Conservation (phyloP, 2,329 filamentous ascomycete genomes). For the Colletotrichum lini region DNA sequence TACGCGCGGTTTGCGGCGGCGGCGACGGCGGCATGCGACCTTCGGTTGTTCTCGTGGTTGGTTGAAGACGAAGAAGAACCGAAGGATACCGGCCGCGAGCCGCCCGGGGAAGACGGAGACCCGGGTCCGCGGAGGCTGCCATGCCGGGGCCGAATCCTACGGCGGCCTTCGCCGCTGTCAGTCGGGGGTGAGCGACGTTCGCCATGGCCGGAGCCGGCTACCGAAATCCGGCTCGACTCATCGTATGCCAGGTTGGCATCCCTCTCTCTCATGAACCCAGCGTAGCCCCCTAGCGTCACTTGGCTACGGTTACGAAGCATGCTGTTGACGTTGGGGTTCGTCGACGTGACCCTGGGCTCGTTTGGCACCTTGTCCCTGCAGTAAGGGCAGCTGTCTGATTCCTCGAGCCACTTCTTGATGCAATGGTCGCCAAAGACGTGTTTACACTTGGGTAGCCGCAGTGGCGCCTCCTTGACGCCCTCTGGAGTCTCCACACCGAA, state of each 20-base stretch:
- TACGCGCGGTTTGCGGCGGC: slow-evolving; percentile 5
- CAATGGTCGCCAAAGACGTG: slow-evolving; percentile 76
- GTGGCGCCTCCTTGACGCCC: slow-evolving; percentile 68
- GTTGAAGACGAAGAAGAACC: slow-evolving; percentile 8
- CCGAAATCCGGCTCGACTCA: slow-evolving; percentile 1
- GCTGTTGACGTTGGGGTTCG: slow-evolving; percentile 5
- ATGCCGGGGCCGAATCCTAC: slow-evolving; percentile 37
- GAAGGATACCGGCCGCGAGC: slow-evolving; percentile 20
- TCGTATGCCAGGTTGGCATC: slow-evolving; percentile 14
- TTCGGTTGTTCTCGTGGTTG: slow-evolving; percentile 13
- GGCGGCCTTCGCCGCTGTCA: slow-evolving; percentile 35
- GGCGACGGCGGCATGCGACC: slow-evolving; percentile 7
- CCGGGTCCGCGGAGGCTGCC: slow-evolving; percentile 27
- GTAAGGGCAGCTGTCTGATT: slow-evolving; percentile 75
- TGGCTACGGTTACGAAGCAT: slow-evolving; percentile 7
- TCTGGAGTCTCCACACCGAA: slow-evolving; percentile 71
- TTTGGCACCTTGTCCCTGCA: slow-evolving; percentile 74
- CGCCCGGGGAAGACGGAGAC: slow-evolving; percentile 32
- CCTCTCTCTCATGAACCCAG: slow-evolving; percentile 21
- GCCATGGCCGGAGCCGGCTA: slow-evolving; percentile 13
- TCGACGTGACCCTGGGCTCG: slow-evolving; percentile 50
- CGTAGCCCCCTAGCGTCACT: background rate
- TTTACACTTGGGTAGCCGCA: slow-evolving; percentile 73
- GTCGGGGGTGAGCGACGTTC: slow-evolving; percentile 39
- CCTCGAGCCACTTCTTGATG: slow-evolving; percentile 76